A percentile compares a stretch with the other conserved stretches of the same genome.
These are phyloP conservation scores for Capronia coronata DNA, from an alignment of 2,329 filamentous ascomycete genomes.

Conservation along the genomic window DNA sequence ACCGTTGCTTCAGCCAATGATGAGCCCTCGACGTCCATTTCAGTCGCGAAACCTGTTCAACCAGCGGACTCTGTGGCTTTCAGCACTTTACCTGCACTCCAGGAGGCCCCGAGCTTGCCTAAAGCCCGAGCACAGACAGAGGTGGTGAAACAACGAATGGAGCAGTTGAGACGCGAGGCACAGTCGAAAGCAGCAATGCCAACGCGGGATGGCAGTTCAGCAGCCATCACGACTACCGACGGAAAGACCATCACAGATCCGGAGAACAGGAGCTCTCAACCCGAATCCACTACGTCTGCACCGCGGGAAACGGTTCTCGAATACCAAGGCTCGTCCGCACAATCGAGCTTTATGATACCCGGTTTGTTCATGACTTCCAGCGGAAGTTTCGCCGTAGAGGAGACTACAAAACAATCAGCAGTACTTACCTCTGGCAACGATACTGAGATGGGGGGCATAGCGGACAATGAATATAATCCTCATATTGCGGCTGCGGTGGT, in stretches of 20 bases:
- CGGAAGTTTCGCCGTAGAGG: slow-evolving; percentile 10
- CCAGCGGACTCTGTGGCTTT: neutral
- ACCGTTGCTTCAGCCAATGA: neutral
- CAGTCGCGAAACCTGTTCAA: neutral
- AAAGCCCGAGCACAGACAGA: slow-evolving; percentile 62
- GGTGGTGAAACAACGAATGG: slow-evolving; percentile 69
- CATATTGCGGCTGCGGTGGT: neutral
- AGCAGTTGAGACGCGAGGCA: slow-evolving; percentile 57
- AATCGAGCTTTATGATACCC: slow-evolving; percentile 42
- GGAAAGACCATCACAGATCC: neutral
- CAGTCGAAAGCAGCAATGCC: slow-evolving; percentile 31
- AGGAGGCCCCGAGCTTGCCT: slow-evolving; percentile 33
- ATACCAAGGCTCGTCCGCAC: neutral
- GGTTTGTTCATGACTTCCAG: slow-evolving; percentile 47
- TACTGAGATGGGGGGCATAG: neutral
- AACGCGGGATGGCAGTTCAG: slow-evolving; percentile 12
- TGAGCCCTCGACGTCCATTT: neutral
- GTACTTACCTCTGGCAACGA: neutral
- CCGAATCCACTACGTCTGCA: slow-evolving; percentile 26
- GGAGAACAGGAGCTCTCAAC: neutral
- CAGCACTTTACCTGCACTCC: neutral
- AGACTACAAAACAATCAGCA: neutral
- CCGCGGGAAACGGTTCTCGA: too few relatives aligned
- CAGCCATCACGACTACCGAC: neutral
- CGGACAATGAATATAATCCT: slow-evolving; percentile 1